phyloP scores from a whole-genome alignment of 345 rosid genomes.

The Eucalyptus grandis region DNA sequence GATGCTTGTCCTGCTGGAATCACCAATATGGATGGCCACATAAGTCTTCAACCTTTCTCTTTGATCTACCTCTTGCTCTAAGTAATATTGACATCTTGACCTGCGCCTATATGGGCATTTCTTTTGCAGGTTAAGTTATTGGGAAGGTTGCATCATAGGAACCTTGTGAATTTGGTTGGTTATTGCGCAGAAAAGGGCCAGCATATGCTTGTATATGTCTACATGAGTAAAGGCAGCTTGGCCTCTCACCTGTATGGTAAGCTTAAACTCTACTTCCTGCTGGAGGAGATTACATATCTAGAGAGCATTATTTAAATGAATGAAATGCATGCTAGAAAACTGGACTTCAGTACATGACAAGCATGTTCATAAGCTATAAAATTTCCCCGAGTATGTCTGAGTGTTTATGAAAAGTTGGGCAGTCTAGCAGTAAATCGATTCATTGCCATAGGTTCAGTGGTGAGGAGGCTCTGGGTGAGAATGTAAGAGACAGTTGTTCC shows the following conservation, averaged over 20 bases:
- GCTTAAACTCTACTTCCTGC: slow-evolving; percentile 6
- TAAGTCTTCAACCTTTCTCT: not conserved
- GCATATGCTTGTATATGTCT: slow-evolving; percentile 91
- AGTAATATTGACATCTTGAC: not conserved
- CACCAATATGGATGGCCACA: not conserved
- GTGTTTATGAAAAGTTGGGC: not conserved
- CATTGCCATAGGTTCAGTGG: not conserved
- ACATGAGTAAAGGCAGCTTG: slow-evolving; percentile 95
- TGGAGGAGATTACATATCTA: not conserved
- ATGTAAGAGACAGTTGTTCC: not conserved
- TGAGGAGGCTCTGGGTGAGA: not conserved
- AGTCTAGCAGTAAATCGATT: not conserved
- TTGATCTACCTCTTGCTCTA: not conserved
- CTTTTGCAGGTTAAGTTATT: slow-evolving; percentile 69
- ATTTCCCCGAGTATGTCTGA: not conserved
- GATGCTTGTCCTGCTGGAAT: not conserved
- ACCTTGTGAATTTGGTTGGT: slow-evolving; percentile 90
- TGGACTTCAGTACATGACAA: not conserved
- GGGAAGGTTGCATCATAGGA: slow-evolving; percentile 97
- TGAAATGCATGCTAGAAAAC: not conserved
- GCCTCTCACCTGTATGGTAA: slow-evolving; percentile 93
- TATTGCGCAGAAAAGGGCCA: slow-evolving; percentile 96
- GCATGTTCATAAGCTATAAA: not conserved
- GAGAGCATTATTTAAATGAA: not conserved
- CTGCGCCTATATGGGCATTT: not conserved